Base-by-base conservation (phyloP, 169 alveolate genomes). In the Eimeria falciformis region DNA sequence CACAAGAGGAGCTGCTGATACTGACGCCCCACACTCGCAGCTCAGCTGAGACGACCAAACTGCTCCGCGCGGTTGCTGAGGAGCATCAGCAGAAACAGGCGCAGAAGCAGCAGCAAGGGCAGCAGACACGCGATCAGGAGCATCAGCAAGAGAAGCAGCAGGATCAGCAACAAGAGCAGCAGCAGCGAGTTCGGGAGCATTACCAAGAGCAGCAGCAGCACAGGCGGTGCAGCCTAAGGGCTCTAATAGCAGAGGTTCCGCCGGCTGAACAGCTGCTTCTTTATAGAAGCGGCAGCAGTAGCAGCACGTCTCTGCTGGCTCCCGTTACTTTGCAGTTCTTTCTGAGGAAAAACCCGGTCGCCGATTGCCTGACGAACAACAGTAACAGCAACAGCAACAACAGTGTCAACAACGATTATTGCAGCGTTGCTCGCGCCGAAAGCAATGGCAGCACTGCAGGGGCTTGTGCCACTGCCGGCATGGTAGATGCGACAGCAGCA, bases 11-110 rank as follows among this genome's bases (percentile, higher is more conserved):
- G 89, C 77, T 81, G 89, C 77, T 53, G 53, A 53, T 81, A 0
- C 77, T 81, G 50, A 53, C 77, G 21, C 89, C 89, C 17, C 89
- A 81, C 58, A 81, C 89, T 1, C 23, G 89, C 75, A 29, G 75
- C 21, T 71, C 7, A 37, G n/a, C 56, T 6, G 89, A 81, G 75
- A 81, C 17, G 7, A 21, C 37, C 21, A 56, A 81, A 37, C 43
- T 45, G 37, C 89, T 81, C 73, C 43, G 89, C 56, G 89, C 89
- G 14, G 47, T 55, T 43, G 68, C 1, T 18, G 89, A 17, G 43
- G 71, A 53, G 40, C 56, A 53, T 27, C 25, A 46, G 47, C 86
- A 73, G 62, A 43, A 47, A 77, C 18, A 25, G 17, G 69, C 89
- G 5, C 56, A 29, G 23, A 50, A 55, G 23, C 23, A 65, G 47